Conservation (phyloP, 306 rosid genomes). For the Betula pendula region DNA sequence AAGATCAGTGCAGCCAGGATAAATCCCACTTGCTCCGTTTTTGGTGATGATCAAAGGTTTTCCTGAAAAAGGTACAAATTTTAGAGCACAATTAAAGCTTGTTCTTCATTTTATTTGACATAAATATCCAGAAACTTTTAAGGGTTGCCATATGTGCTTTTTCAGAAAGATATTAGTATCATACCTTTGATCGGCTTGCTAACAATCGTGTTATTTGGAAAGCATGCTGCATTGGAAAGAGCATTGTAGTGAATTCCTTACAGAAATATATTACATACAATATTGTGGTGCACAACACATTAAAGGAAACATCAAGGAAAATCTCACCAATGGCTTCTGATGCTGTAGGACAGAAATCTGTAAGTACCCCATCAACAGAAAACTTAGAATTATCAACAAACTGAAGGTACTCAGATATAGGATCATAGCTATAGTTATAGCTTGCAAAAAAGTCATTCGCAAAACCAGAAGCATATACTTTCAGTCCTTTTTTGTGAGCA, state of each 20-base stretch:
- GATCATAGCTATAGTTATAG: slow-evolving; percentile 67
- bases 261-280: too few relatives aligned
- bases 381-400: slow-evolving; percentile 56
- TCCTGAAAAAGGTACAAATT: slow-evolving; percentile 39
- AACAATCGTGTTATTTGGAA: slow-evolving; percentile 41
- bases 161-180: slow-evolving; percentile 4
- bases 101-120: not conserved
- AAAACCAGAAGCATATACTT: slow-evolving; percentile 83
- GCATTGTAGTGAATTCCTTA: too few relatives aligned
- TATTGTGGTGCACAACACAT: too few relatives aligned
- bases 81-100: not conserved
- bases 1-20: slow-evolving; percentile 82
- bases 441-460: slow-evolving; percentile 59
- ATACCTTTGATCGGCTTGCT: slow-evolving; percentile 52
- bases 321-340: slow-evolving; percentile 76
- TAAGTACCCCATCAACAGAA: slow-evolving; percentile 75
- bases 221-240: slow-evolving; percentile 62
- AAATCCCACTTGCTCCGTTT: slow-evolving; percentile 83
- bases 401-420: slow-evolving; percentile 68
- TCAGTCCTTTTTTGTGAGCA: slow-evolving; percentile 82
- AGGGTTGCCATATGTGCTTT: too few relatives aligned
- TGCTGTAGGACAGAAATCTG: slow-evolving; percentile 80
- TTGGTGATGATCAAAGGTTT: slow-evolving; percentile 58
- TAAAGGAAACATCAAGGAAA: too few relatives aligned
- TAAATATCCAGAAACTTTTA: not conserved